These are phyloP conservation scores for Trichoderma arundinaceum DNA, from an alignment of 2,329 filamentous ascomycete species.

Conservation along the genomic window DNA sequence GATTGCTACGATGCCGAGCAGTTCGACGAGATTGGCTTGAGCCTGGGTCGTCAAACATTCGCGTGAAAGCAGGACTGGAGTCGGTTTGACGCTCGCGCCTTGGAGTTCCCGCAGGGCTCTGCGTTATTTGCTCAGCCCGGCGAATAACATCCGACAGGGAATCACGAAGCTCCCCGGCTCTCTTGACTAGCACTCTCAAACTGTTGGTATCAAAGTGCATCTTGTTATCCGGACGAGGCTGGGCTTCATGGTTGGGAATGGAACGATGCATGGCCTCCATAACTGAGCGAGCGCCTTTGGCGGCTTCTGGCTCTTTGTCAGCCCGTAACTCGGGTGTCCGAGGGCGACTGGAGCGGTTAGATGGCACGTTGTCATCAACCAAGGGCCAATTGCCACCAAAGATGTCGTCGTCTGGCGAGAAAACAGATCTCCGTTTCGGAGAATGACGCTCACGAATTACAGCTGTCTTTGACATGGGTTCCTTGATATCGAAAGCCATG, in stretches of 20 bases:
- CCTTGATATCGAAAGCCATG: constrained; percentile 50
- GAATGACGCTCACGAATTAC: constrained; percentile 61
- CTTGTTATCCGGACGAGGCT: constrained; percentile 48
- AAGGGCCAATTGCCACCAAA: constrained; percentile 61
- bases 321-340: constrained; percentile 46
- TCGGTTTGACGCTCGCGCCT: constrained; percentile 54
- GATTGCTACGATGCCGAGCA: constrained; percentile 58
- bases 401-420: constrained; percentile 69
- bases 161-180: constrained; percentile 65
- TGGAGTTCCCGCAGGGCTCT: constrained; percentile 60
- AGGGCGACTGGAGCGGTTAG: constrained; percentile 49
- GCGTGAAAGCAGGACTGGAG: constrained; percentile 70
- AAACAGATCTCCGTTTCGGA: constrained; percentile 64
- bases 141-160: constrained; percentile 65
- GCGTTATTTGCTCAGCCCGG: constrained; percentile 62
- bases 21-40: constrained; percentile 60
- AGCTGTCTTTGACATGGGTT: constrained; percentile 55
- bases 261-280: constrained; percentile 68
- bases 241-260: constrained; percentile 48
- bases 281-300: constrained; percentile 60
- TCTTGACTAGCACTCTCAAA: constrained; percentile 68
- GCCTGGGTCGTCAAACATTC: constrained; percentile 67
- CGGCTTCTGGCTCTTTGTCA: constrained; percentile 46
- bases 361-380: constrained; percentile 45
- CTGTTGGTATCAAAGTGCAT: constrained; percentile 72